Evolutionary conservation across 2,329 filamentous ascomycete genomes (phyloP).

Genomic region (Pseudocercospora musae): DNA sequence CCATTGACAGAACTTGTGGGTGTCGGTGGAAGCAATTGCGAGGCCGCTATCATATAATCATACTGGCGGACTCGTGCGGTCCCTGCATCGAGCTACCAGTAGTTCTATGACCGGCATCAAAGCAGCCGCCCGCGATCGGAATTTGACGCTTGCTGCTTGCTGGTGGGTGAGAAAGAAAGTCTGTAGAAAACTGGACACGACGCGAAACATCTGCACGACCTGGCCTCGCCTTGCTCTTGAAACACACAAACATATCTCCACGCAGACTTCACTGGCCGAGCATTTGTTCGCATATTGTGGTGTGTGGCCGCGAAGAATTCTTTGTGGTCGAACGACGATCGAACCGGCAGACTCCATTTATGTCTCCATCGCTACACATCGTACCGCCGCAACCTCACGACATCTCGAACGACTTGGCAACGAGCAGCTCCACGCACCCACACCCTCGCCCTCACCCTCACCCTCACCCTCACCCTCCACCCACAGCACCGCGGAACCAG

Average conservation of each 20-base stretch:
- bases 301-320: background rate
- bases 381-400: background rate
- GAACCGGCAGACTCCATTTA: background rate
- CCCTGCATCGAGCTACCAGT: too few species aligned
- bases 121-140: background rate
- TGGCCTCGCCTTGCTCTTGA: background rate
- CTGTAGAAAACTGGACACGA: too few species aligned
- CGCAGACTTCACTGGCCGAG: background rate
- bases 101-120: background rate
- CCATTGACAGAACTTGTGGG: background rate
- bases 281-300: background rate
- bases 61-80: background rate
- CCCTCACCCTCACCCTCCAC: background rate
- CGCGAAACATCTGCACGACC: too few species aligned
- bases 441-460: background rate
- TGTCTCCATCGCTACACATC: slow-evolving; percentile 1
- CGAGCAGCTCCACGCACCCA: background rate
- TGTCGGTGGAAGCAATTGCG: background rate
- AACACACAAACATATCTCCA: background rate
- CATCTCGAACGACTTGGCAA: background rate
- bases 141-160: background rate
- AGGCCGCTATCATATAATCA: too few species aligned
- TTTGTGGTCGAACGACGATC: background rate
- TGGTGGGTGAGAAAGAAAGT: background rate
- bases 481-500: background rate